phyloP scores from a whole-genome alignment of 495 filamentous ascomycete species.

The Podospora bellae-mahoneyi region DNA sequence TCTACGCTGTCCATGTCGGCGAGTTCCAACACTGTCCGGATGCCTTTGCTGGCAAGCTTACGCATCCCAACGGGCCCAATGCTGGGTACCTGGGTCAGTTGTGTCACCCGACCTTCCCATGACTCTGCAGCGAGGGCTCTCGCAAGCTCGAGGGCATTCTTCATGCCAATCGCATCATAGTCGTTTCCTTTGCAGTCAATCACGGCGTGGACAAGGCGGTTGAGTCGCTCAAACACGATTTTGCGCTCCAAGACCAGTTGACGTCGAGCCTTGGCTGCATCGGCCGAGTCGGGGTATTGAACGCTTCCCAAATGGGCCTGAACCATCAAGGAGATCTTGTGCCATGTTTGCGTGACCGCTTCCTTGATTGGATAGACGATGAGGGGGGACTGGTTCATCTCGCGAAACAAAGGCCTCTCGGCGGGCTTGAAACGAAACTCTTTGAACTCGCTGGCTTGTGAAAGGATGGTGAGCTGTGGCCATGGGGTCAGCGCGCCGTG shows the following conservation, averaged over 20 bases:
- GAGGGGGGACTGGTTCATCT: constrained; percentile 69
- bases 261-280: constrained; percentile 56
- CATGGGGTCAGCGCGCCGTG: constrained; percentile 54
- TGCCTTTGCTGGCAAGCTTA: constrained; percentile 68
- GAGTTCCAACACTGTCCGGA: constrained; percentile 69
- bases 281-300: constrained; percentile 64
- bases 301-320: constrained; percentile 75
- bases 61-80: constrained; percentile 73
- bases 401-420: constrained; percentile 75
- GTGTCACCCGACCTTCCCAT: constrained; percentile 82
- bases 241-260: constrained; percentile 67
- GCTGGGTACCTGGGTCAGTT: constrained; percentile 84
- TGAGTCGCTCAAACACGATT: constrained; percentile 68
- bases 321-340: constrained; percentile 85
- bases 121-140: constrained; percentile 73
- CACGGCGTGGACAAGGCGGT: constrained; percentile 75
- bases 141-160: constrained; percentile 72
- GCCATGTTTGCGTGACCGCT: constrained; percentile 63
- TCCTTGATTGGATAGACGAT: constrained; percentile 80
- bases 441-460: constrained; percentile 73
- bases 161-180: constrained; percentile 62
- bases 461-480: constrained; percentile 42
- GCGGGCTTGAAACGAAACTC: constrained; percentile 65
- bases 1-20: constrained; percentile 61
- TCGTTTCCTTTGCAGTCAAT: constrained; percentile 75